phyloP scores from a whole-genome alignment of 2,329 filamentous ascomycete species.

The Colletotrichum cordylinicola region DNA sequence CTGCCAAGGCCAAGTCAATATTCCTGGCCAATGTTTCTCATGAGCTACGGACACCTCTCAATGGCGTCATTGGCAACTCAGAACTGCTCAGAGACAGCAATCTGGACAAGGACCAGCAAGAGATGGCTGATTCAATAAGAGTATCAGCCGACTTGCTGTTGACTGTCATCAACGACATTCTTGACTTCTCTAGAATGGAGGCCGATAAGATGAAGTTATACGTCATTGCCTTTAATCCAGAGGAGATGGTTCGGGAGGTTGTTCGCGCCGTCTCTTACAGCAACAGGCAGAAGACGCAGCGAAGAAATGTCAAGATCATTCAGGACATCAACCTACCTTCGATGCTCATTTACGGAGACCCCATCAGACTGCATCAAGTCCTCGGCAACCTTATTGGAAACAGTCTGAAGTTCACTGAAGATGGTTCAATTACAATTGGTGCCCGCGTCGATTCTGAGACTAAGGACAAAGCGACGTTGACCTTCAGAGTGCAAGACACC shows the following conservation, averaged over 20 bases:
- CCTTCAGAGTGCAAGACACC: constrained; percentile 87
- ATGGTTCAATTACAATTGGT: constrained; percentile 84
- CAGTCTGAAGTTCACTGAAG: constrained; percentile 91
- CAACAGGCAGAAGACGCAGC: constrained; percentile 66
- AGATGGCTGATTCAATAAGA: constrained; percentile 87
- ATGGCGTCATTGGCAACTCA: constrained; percentile 88
- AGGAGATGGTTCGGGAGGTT: constrained; percentile 71
- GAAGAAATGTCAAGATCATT: constrained; percentile 67
- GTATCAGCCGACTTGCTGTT: constrained; percentile 86
- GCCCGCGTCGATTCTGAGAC: constrained; percentile 77
- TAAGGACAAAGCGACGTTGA: constrained; percentile 73
- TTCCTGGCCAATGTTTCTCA: constrained; percentile 84
- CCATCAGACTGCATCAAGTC: constrained; percentile 71
- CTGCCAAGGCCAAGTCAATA: constrained; percentile 82
- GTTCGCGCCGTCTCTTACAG: constrained; percentile 71
- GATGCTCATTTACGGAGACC: constrained; percentile 73
- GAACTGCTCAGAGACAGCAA: constrained; percentile 81
- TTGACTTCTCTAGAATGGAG: constrained; percentile 95
- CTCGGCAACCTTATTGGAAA: constrained; percentile 88
- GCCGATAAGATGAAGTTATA: constrained; percentile 86
- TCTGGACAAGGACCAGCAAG: constrained; percentile 77
- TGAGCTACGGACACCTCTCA: constrained; percentile 82
- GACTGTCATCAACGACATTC: constrained; percentile 94
- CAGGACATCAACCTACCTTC: constrained; percentile 78
- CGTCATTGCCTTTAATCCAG: constrained; percentile 70